phyloP scores from a whole-genome alignment of 1,284 basidiomycete genomes.

The Melampsora larici-populina region DNA sequence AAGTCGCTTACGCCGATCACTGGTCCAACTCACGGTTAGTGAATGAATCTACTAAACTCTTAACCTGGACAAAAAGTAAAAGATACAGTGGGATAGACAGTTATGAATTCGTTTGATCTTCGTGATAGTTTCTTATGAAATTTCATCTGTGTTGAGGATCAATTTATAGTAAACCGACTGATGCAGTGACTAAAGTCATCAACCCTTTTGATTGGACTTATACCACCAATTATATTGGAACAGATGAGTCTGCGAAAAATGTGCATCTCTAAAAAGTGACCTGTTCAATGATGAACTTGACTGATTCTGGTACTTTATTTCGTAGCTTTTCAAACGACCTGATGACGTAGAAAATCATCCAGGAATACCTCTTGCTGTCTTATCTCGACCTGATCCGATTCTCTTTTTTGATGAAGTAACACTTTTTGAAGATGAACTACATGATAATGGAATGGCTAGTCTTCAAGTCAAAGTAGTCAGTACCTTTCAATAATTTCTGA shows the following conservation, averaged over 20 bases:
- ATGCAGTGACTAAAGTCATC: conserved; percentile 54
- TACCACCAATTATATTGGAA: conserved; percentile 79
- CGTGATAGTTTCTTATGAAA: background rate
- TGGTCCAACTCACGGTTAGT: conserved; percentile 82
- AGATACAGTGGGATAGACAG: too few species aligned
- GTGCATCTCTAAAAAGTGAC: conserved; percentile 6
- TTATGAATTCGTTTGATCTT: background rate
- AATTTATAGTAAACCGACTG: conserved; percentile 17
- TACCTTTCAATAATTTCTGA: conserved; percentile 44
- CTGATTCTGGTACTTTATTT: background rate
- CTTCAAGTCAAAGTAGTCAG: conserved; percentile 78
- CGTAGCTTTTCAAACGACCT: conserved; percentile 5
- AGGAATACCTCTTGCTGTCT: conserved; percentile 71
- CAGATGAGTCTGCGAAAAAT: conserved; percentile 49
- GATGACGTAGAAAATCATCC: conserved; percentile 44
- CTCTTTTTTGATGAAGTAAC: conserved; percentile 90
- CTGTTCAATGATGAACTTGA: background rate
- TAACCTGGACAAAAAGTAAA: too few species aligned
- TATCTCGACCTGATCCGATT: conserved; percentile 78
- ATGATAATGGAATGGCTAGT: conserved; percentile 84
- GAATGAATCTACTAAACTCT: too few species aligned
- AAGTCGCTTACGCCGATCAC: conserved; percentile 87
- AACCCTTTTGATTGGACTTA: conserved; percentile 99
- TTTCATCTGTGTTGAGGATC: background rate
- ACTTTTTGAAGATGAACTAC: conserved; percentile 87